A percentile compares a stretch with the other conserved stretches of the same genome.
These are phyloP conservation scores for Phytophthora foliorum DNA, from an alignment of 352 stramenopile genomes.

Conservation along the genomic window DNA sequence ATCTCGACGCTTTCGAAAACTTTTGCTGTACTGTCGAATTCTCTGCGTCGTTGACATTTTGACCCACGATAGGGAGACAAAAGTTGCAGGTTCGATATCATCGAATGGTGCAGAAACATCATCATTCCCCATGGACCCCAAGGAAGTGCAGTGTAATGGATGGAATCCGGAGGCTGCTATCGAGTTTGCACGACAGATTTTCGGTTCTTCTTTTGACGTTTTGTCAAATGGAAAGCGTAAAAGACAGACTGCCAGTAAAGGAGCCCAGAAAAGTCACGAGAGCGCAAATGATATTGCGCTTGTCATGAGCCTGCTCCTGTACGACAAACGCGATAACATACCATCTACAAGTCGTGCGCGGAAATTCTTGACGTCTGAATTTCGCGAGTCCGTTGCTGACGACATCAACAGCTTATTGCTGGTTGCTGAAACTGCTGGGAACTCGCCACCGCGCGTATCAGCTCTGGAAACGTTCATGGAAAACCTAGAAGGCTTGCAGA, in stretches of 20 bases:
- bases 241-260: constrained; percentile 10
- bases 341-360: constrained; percentile 33
- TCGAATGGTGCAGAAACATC: constrained; percentile 15
- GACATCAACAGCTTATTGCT: constrained; percentile 50
- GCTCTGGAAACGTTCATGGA: constrained; percentile 54
- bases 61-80: constrained; percentile 22
- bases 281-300: constrained; percentile 26
- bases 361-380: constrained; percentile 46
- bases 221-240: constrained; percentile 35
- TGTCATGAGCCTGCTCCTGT: constrained; percentile 52
- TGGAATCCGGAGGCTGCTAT: constrained; percentile 54
- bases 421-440: constrained; percentile 4
- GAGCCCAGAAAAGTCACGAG: background rate
- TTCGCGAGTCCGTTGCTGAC: constrained; percentile 57
- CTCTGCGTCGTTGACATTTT: constrained; percentile 58
- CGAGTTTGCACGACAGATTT: constrained; percentile 41
- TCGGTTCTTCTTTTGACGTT: constrained; percentile 21
- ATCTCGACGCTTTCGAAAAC: constrained; percentile 18
- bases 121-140: background rate
- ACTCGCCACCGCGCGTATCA: constrained; percentile 17
- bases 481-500: constrained; percentile 40
- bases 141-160: constrained; percentile 9
- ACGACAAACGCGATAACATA: constrained; percentile 39
- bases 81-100: background rate
- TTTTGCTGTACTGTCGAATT: constrained; percentile 48